Evolutionary conservation across 768 basidiomycete species (phyloP), one percentile per base, ranked within the genome.

Genomic region (Trametes elegans): DNA sequence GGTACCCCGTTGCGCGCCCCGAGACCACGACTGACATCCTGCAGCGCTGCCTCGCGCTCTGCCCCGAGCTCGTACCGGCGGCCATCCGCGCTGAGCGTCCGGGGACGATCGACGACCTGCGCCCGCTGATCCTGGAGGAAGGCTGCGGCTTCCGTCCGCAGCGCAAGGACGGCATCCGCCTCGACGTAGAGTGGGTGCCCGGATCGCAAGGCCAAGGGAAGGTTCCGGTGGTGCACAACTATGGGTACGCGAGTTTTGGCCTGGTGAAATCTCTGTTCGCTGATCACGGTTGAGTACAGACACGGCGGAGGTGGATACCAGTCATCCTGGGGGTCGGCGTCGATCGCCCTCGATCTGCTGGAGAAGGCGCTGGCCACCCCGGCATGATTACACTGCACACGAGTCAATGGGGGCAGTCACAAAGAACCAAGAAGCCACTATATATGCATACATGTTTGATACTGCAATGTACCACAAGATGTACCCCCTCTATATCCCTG

Each of bases 281-380:
- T 46, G 32, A 49, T 3, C 18, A 24, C 10, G 2, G 16, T 9
- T 21, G 1, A 3, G 10, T 10, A n/a, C 42, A 84, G 84, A 39
- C 86, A 88, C 64, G 77, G 77, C 7, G 85, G 87, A 8, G 79
- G 75, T 57, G 85, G 84, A 1, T 88, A 78, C 58, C 80, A 83
- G 55, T 76, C 80, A 3, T 84, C 83, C 0, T 87, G 84, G 85
- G 85, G 83, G 1, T 82, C 78, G 3, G 85, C 86, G 7, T 71
- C 70, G 3, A 70, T 75, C 10, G 82, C 77, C 0, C 57, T 83
- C 14, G 66, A 68, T 23, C 61, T 86, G 5, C 65, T 85, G 53
- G 75, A 82, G 49, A 66, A 66, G 16, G 75, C 73, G 9, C 59
- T 82, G 49, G 35, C 42, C 7, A 32, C 45, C 5, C 11, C 31